phyloP scores from a whole-genome alignment of 371 early-diverging fungal genomes.

The Catenaria anguillulae region DNA sequence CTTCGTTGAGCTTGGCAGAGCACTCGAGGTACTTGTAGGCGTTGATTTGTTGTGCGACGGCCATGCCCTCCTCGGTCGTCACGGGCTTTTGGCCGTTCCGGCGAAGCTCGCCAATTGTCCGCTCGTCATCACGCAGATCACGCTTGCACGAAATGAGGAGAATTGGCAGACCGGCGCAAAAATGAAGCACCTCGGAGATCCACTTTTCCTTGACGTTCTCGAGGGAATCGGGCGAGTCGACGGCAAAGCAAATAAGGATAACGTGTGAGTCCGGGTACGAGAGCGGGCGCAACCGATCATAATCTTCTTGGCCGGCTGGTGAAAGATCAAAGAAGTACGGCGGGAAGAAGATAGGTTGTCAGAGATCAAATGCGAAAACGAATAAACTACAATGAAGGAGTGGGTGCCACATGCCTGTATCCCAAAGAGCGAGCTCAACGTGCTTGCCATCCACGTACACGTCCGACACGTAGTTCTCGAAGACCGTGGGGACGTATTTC shows the following conservation, averaged over 20 bases:
- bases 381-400: too few relatives aligned
- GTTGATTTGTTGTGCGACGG: conserved; percentile 61
- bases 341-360: neutral
- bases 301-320: conserved; percentile 94
- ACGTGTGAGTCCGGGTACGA: conserved; percentile 95
- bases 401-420: too few relatives aligned
- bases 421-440: conserved; percentile 93
- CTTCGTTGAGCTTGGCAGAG: conserved; percentile 79
- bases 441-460: conserved; percentile 72
- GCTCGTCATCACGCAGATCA: conserved; percentile 83
- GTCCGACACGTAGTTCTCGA: conserved; percentile 91
- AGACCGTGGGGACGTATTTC: conserved; percentile 86
- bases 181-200: conserved; percentile 89
- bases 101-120: conserved; percentile 10
- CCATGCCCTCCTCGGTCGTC: conserved; percentile 28
- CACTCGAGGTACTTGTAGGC: conserved; percentile 91
- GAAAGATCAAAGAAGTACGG: conserved; percentile 2
- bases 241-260: conserved; percentile 76
- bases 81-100: conserved; percentile 60
- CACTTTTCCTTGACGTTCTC: conserved; percentile 31
- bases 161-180: conserved; percentile 84
- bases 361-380: neutral
- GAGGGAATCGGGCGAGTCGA: conserved; percentile 5
- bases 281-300: conserved; percentile 89
- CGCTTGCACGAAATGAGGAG: conserved; percentile 97